phyloP scores from a whole-genome alignment of 192 early-diverging fungal genomes.

The Entomortierella lignicola region DNA sequence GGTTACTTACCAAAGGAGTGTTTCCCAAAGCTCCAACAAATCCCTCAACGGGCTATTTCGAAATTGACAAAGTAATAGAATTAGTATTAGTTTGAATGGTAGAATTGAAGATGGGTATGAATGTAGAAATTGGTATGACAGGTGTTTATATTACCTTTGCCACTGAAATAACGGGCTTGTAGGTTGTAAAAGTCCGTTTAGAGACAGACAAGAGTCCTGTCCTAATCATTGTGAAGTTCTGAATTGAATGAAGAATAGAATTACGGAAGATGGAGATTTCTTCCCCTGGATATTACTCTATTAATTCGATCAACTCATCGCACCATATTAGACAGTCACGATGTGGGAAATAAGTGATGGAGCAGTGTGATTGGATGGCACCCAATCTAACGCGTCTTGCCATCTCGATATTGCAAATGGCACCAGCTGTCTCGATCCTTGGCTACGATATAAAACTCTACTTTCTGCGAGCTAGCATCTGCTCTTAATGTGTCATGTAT shows the following conservation, averaged over 20 bases:
- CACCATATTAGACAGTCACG: constrained; percentile 38
- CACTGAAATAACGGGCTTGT: constrained; percentile 45
- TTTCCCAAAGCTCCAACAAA: constrained; percentile 91
- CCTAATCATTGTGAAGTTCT: constrained; percentile 28
- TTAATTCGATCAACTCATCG: background rate
- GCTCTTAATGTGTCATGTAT: too few relatives aligned
- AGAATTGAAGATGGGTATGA: too few relatives aligned
- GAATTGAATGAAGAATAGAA: background rate
- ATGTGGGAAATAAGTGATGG: background rate
- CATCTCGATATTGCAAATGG: too few relatives aligned
- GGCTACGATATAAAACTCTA: too few relatives aligned
- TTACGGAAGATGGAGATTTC: background rate
- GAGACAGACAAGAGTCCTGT: constrained; percentile 20
- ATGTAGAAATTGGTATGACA: too few relatives aligned
- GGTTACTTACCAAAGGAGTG: constrained; percentile 82
- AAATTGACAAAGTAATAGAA: too few relatives aligned
- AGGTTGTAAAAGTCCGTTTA: constrained; percentile 28
- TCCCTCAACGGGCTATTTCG: constrained; percentile 71
- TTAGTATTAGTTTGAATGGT: too few relatives aligned
- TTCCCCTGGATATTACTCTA: too few relatives aligned
- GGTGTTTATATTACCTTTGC: constrained; percentile 42
- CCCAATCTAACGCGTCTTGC: too few relatives aligned
- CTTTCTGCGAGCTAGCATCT: too few relatives aligned
- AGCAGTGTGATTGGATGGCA: constrained; percentile 6
- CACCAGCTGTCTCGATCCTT: too few relatives aligned